A percentile compares a stretch with the other conserved stretches of the same genome.
phyloP scores from a whole-genome alignment of 2,329 filamentous ascomycete species.

The Verticillium albo-atrum region DNA sequence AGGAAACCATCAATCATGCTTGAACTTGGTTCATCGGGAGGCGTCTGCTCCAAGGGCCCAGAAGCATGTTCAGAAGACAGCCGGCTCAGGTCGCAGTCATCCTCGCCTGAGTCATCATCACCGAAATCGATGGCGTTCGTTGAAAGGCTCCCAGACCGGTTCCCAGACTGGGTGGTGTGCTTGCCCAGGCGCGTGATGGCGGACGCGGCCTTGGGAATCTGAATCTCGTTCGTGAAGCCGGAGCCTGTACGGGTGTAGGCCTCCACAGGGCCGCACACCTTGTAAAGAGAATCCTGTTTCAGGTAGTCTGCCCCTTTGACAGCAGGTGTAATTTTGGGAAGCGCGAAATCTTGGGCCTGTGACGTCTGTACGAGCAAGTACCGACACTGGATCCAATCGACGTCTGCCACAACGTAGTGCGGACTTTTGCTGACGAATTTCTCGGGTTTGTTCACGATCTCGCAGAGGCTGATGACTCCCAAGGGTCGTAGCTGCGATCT shows the following conservation, averaged over 20 bases:
- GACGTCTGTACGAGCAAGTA: constrained; percentile 61
- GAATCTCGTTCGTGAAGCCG: not conserved
- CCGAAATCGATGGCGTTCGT: not conserved
- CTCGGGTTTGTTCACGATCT: constrained; percentile 71
- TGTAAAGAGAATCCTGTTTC: not conserved
- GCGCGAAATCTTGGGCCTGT: not conserved
- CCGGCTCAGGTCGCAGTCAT: not conserved
- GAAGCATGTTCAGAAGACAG: not conserved
- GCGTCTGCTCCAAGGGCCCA: not conserved
- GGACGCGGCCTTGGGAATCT: not conserved
- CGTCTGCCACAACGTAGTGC: constrained; percentile 67
- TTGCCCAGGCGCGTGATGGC: not conserved
- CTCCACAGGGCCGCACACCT: not conserved
- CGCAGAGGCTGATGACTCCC: constrained; percentile 69
- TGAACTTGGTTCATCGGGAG: not conserved
- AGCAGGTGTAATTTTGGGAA: not conserved
- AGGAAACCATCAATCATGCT: not conserved
- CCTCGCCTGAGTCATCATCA: not conserved
- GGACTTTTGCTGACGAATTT: constrained; percentile 53
- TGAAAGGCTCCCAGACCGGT: not conserved
- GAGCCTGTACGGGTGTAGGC: not conserved
- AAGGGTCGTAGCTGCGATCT: constrained; percentile 58
- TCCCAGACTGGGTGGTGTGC: not conserved
- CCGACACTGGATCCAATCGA: constrained; percentile 86
- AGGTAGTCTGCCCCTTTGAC: not conserved